Evolutionary conservation across 2,329 filamentous ascomycete genomes (phyloP), one percentile per base, ranked within the genome.

Genomic region (Fusarium caatingaense): DNA sequence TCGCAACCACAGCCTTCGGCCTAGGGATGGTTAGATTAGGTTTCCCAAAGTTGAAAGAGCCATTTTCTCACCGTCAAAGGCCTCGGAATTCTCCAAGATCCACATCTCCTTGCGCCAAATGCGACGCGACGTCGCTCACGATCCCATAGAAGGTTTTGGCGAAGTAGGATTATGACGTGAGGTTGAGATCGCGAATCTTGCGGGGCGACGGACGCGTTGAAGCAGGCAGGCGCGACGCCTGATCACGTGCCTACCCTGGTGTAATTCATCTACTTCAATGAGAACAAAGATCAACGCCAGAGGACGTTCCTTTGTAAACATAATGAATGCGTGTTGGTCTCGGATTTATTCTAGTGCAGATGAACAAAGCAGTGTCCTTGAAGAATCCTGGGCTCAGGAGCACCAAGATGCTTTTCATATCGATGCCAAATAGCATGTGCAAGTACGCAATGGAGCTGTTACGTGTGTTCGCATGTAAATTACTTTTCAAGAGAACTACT

Each of bases 1-100:
- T 61, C 91, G 89, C 66, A 97, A 85, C 94, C 94, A 97, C 72
- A 94, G 84, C 74, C 88, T 89, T 28, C 79, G 78, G 51, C 80
- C 81, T 83, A 46, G 2, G 37, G 34, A 49, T 46, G 50, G 27
- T 58, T 71, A 53, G 49, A 20, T 15, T 48, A 69, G 61, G 57
- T 11, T 40, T 18, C 32, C 37, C 21, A 18, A 55, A 13, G 12
- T 32, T 25, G 11, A n/a, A 42, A 25, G 9, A 10, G 18, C 15
- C 11, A 4, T 23, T 20, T n/a, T 13, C 74, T 69, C 75, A 80
- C 84, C 82, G 59, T 82, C 79, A 61, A 89, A 86, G 55, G 85
- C 81, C 63, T 86, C 85, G 42, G 87, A 83, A 73, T 86, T 87
- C 73, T 90, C 87, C 49, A 92, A 79, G 62, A 91, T 84, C 89